Base-by-base conservation (phyloP, 768 basidiomycete genomes). In the Hygrocybe punicea region DNA sequence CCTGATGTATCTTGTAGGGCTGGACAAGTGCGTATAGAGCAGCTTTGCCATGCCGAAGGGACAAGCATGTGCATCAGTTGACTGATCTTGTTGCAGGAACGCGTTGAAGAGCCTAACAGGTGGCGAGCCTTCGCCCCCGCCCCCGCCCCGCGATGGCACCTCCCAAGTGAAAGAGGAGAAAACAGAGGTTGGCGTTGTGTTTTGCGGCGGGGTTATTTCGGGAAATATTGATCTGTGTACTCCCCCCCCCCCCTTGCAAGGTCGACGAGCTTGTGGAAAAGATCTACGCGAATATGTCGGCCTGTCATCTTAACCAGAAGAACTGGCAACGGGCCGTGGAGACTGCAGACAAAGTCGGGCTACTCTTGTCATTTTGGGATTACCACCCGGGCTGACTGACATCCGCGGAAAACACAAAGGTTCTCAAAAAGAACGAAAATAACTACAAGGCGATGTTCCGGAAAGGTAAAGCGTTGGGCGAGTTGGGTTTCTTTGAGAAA, bases 251-350 rank as follows among this genome's bases (percentile, higher is more conserved):
- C 6, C 4, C 33, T 6, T 6, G 9, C 6, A 59, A 93, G 91
- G 78, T 84, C 17, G 91, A 93, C 67, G 75, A 84, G 9, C 77
- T 91, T 37, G 69, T 90, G 17, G 89, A 89, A 71, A 93, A 88
- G 74, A 83, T 92, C 46, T 89, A 93, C 60, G 82, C 88, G 3
- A 93, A 93, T 56, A 88, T 90, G 87, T 83, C 86, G 2, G 89
- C 89, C 5, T 91, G 89, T 62, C 89, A 93, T 67, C 73, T 93
- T 65, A 91, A 90, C 71, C 83, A 83, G 50, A 76, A 77, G 47
- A 93, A 91, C 65, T 93, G 87, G 87, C 82, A 84, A 64, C 83
- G 91, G 13, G 87, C 85, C 0, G 67, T 82, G 51, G 89, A 93
- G 62, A 85, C 89, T n/a, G 89, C 91, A 21, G 84, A 92, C 63